phyloP scores from a whole-genome alignment of 768 basidiomycete genomes.

The Tulasnella sp. region DNA sequence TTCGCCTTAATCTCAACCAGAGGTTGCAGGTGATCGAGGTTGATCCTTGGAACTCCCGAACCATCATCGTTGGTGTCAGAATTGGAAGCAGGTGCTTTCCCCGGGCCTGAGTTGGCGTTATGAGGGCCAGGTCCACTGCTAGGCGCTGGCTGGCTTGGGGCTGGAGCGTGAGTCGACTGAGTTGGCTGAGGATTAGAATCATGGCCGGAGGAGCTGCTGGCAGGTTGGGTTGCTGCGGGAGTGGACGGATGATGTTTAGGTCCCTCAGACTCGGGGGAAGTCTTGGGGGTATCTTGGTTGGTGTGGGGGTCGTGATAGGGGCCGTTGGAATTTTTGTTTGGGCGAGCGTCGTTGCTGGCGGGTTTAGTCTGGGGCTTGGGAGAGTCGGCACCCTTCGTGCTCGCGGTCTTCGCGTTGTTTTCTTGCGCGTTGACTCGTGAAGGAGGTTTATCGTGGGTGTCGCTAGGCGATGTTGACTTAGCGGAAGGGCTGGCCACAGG shows the following conservation, averaged over 20 bases:
- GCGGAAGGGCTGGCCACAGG: not conserved
- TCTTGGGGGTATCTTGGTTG: not conserved
- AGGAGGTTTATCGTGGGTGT: not conserved
- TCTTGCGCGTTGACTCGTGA: not conserved
- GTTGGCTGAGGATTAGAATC: not conserved
- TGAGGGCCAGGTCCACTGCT: not conserved
- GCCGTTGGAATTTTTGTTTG: not conserved
- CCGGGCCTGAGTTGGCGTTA: not conserved
- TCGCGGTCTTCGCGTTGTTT: not conserved
- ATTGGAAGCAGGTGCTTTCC: not conserved
- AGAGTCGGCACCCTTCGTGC: not conserved
- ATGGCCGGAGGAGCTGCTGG: not conserved
- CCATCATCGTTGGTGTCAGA: not conserved
- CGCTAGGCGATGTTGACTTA: not conserved
- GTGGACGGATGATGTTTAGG: not conserved
- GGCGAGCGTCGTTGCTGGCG: not conserved
- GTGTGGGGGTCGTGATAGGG: not conserved
- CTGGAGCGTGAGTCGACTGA: not conserved
- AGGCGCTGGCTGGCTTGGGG: not conserved
- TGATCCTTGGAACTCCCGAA: not conserved
- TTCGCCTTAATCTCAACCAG: slow-evolving; percentile 19
- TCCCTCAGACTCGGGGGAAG: not conserved
- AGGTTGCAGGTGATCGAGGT: slow-evolving; percentile 9
- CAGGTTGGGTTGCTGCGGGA: not conserved
- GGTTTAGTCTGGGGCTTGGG: not conserved